phyloP scores from a whole-genome alignment of 768 basidiomycete species.

The Agrocybe praecox region DNA sequence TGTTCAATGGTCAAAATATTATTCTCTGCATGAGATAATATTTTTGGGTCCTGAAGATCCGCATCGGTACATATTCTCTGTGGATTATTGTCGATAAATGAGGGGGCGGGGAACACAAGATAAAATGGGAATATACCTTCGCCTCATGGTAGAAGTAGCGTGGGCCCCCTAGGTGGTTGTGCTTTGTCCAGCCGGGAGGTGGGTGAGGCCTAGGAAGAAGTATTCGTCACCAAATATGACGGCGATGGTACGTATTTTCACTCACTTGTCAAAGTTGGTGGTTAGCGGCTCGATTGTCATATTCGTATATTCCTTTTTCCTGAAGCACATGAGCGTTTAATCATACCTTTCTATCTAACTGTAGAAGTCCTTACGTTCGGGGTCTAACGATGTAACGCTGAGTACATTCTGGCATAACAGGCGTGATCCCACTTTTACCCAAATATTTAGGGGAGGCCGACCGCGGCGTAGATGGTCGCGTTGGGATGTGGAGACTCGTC shows the following conservation, averaged over 20 bases:
- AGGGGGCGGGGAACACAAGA: too few relatives aligned
- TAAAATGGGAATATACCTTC: too few relatives aligned
- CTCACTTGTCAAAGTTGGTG: not conserved
- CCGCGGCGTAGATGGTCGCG: not conserved
- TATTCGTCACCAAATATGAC: too few relatives aligned
- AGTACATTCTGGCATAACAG: conserved; percentile 10
- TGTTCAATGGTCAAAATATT: conserved; percentile 33
- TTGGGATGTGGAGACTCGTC: not conserved
- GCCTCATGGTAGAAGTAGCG: conserved; percentile 16
- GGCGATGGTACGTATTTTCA: not conserved
- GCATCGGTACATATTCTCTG: conserved; percentile 59
- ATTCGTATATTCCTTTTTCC: not conserved
- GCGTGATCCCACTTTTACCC: conserved; percentile 7
- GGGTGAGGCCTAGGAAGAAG: not conserved
- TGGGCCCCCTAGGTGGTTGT: conserved; percentile 18
- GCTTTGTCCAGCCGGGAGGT: conserved; percentile 8
- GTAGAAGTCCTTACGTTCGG: conserved; percentile 3
- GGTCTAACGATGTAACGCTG: conserved; percentile 3
- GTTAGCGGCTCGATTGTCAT: not conserved
- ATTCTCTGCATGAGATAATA: conserved; percentile 33
- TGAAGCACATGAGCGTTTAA: too few relatives aligned
- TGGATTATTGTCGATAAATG: too few relatives aligned
- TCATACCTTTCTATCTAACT: too few relatives aligned
- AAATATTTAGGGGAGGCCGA: not conserved
- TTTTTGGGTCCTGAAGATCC: conserved; percentile 42